Conservation (phyloP, 441 rosid species). For the Pelargonium fulgidum region DNA sequence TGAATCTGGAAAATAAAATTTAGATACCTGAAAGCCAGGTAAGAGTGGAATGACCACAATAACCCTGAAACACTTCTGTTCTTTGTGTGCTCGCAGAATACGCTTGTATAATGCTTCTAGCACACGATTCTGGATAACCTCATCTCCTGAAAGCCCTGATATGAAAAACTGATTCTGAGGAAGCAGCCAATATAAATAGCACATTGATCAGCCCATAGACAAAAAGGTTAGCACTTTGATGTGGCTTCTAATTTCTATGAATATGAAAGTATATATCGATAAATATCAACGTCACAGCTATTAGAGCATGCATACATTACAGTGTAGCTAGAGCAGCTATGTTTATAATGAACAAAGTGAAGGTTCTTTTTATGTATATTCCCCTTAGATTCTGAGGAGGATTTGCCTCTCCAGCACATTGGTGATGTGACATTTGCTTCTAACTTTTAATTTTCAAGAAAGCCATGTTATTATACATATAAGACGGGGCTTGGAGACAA, state of each 20-base stretch:
- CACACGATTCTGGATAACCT: conserved; percentile 73
- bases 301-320: background rate
- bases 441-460: background rate
- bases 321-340: background rate
- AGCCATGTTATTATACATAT: background rate
- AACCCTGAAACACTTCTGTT: conserved; percentile 80
- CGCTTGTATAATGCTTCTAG: conserved; percentile 80
- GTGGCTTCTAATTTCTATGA: background rate
- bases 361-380: background rate
- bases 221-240: background rate
- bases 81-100: conserved; percentile 74
- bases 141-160: conserved; percentile 97
- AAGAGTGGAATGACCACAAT: conserved; percentile 90
- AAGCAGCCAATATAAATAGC: conserved; percentile 3
- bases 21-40: conserved; percentile 90
- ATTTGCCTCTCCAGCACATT: background rate
- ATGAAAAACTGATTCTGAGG: conserved; percentile 98
- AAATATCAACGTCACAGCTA: background rate
- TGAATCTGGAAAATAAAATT: conserved; percentile 9
- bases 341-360: background rate
- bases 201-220: background rate
- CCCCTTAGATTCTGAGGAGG: background rate
- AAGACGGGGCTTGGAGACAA: background rate
- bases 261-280: background rate
- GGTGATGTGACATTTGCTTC: background rate